Evolutionary conservation across 371 early-diverging fungal genomes (phyloP).

Genomic region (Apophysomyces variabilis): DNA sequence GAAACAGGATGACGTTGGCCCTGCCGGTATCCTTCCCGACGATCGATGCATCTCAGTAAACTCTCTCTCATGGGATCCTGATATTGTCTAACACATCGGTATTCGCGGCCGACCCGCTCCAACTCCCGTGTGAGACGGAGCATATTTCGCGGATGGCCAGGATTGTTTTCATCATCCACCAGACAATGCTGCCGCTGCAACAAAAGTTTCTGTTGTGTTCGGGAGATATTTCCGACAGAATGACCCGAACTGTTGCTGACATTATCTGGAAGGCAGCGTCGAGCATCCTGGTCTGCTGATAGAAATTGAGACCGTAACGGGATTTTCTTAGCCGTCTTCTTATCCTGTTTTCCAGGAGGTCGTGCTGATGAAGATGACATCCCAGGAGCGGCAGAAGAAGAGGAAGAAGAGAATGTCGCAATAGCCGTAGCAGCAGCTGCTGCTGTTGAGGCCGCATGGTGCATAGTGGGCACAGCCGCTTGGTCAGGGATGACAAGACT

Average conservation of each 20-base stretch:
- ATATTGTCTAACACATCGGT: conserved; percentile 34
- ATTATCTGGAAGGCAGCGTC: conserved; percentile 1
- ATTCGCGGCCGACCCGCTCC: conserved; percentile 51
- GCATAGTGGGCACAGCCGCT: conserved; percentile 16
- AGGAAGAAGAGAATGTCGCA: no score
- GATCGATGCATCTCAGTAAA: conserved; percentile 22
- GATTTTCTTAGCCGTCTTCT: neutral
- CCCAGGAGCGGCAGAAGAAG: no score
- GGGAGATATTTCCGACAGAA: conserved; percentile 32
- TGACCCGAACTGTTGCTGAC: conserved; percentile 15
- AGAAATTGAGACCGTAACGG: conserved; percentile 1
- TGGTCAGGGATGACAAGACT: conserved; percentile 36
- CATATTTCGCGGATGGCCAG: conserved; percentile 52
- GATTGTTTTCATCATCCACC: conserved; percentile 46
- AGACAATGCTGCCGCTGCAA: conserved; percentile 50
- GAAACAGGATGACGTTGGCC: neutral
- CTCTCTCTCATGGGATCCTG: conserved; percentile 45
- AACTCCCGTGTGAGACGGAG: conserved; percentile 50
- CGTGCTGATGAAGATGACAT: neutral
- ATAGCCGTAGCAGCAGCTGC: no score
- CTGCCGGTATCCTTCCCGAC: neutral
- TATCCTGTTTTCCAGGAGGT: neutral
- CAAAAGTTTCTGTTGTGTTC: conserved; percentile 54
- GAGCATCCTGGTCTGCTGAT: neutral
- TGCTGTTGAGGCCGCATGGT: conserved; percentile 10